Evolutionary conservation across 768 basidiomycete genomes (phyloP).

Genomic region (Mycena latifolia): DNA sequence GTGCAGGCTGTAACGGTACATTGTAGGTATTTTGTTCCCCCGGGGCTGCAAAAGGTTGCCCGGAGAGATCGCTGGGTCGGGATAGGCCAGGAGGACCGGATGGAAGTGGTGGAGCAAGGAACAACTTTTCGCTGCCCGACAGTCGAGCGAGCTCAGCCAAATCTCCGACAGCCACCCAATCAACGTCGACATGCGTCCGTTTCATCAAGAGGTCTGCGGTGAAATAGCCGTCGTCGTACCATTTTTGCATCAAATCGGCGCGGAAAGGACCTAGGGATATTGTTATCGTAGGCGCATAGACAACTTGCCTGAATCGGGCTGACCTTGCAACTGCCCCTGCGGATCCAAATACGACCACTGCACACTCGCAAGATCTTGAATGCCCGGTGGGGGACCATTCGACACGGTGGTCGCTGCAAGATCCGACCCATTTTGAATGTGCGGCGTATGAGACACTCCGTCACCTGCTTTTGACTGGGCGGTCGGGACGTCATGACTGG

Average conservation of each 20-base stretch:
- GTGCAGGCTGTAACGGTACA: slow-evolving; percentile 77
- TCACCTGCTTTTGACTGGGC: slow-evolving; percentile 24
- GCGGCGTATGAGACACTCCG: slow-evolving; percentile 18
- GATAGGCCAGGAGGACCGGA: slow-evolving; percentile 66
- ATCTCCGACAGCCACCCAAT: slow-evolving; percentile 76
- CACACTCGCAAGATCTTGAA: slow-evolving; percentile 67
- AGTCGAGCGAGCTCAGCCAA: slow-evolving; percentile 56
- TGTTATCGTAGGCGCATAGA: background rate
- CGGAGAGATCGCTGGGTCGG: slow-evolving; percentile 63
- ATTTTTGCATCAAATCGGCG: slow-evolving; percentile 93
- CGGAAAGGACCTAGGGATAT: slow-evolving; percentile 81
- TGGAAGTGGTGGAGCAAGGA: slow-evolving; percentile 64
- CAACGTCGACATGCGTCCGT: slow-evolving; percentile 75
- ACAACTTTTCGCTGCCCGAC: slow-evolving; percentile 68
- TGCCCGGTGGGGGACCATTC: slow-evolving; percentile 57
- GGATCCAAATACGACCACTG: slow-evolving; percentile 97
- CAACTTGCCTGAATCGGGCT: slow-evolving; percentile 25
- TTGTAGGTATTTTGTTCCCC: slow-evolving; percentile 56
- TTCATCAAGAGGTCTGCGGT: slow-evolving; percentile 86
- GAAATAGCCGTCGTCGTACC: slow-evolving; percentile 94
- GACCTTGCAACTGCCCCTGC: slow-evolving; percentile 92
- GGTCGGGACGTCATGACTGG: slow-evolving; percentile 21
- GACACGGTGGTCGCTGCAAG: slow-evolving; percentile 29
- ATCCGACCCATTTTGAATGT: slow-evolving; percentile 32
- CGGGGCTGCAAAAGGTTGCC: slow-evolving; percentile 51